Base-by-base conservation (phyloP, 257 asterid genomes). In the Paulownia fortunei region DNA sequence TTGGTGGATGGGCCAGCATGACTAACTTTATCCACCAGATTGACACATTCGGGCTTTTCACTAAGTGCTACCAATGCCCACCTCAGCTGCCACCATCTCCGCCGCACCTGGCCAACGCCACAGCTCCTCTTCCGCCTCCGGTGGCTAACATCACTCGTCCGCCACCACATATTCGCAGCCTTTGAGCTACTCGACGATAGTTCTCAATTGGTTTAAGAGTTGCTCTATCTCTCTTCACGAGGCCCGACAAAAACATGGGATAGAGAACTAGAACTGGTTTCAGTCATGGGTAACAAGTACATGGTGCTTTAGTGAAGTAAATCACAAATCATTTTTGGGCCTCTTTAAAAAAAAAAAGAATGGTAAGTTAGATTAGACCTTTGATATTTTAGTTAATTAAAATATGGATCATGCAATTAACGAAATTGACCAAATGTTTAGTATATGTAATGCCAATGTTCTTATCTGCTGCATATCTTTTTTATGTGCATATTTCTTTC, bases 11-110 rank as follows among this genome's bases (percentile, higher is more conserved):
- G 89, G 89, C 88, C 49, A 84, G 86, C 54, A 11, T 84, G 67
- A 69, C 76, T 1, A 87, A 87, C 55, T 87, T 87, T 39, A 13
- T 84, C 56, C 89, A 84, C 84, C 91, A 87, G n/a, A 84, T 87
- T 27, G 89, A 87, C 58, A 78, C 88, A 7, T 87, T 87, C 69
- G 88, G 91, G 0, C 83, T 87, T 13, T 87, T 84, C 80, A 84
- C 91, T 0, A 84, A 84, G 73, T 87, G 91, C 77, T 87, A 87
- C 78, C 91, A 84, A 74, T 84, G 91, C 82, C 83, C 81, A 16
- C 79, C 86, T 0, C 89, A 72, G 47, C 73, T 52, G 60, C 72
- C 67, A 19, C 61, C 74, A 15, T 34, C 75, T 18, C 23, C 83
- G 58, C 80, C 84, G 4, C 87, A 13, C 32, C 6, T 63, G 23